These are phyloP conservation scores for Starmera quercuum DNA, from an alignment of 805 yeast genomes.

Conservation along the genomic window DNA sequence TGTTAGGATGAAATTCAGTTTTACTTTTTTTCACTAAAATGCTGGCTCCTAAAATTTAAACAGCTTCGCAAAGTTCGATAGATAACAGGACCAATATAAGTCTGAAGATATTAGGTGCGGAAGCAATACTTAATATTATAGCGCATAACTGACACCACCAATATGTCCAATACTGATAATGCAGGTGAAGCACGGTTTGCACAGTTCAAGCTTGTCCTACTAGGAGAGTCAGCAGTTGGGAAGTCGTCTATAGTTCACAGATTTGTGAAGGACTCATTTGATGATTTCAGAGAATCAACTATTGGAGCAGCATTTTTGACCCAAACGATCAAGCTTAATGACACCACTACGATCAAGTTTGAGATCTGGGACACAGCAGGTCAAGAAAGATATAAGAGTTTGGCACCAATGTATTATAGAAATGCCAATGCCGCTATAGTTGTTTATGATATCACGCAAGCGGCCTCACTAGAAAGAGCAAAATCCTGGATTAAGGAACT, in stretches of 20 bases:
- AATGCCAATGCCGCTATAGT: constrained; percentile 76
- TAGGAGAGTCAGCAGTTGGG: constrained; percentile 67
- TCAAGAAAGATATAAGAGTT: constrained; percentile 68
- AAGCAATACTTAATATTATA: too few relatives aligned
- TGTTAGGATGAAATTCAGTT: too few relatives aligned
- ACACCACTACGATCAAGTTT: constrained; percentile 49
- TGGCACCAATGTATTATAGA: constrained; percentile 80
- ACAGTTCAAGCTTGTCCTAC: constrained; percentile 52
- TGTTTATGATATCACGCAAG: constrained; percentile 68
- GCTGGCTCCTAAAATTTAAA: too few relatives aligned
- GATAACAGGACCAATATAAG: too few relatives aligned
- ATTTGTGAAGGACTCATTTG: constrained; percentile 67
- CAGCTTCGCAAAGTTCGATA: too few relatives aligned
- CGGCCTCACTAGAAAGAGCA: constrained; percentile 57
- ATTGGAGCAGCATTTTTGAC: constrained; percentile 83
- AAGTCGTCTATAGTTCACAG: constrained; percentile 61
- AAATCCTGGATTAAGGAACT: constrained; percentile 73
- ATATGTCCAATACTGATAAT: too few relatives aligned
- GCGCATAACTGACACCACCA: too few relatives aligned
- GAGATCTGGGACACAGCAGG: constrained; percentile 90
- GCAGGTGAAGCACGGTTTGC: constrained; percentile 39
- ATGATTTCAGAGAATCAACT: constrained; percentile 68
- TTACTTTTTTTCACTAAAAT: too few relatives aligned
- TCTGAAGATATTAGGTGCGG: too few relatives aligned
- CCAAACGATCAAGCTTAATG: constrained; percentile 51